Evolutionary conservation across 495 filamentous ascomycete genomes (phyloP), one percentile per base, ranked within the genome.

Genomic region (Massariosphaeria phaeospora): DNA sequence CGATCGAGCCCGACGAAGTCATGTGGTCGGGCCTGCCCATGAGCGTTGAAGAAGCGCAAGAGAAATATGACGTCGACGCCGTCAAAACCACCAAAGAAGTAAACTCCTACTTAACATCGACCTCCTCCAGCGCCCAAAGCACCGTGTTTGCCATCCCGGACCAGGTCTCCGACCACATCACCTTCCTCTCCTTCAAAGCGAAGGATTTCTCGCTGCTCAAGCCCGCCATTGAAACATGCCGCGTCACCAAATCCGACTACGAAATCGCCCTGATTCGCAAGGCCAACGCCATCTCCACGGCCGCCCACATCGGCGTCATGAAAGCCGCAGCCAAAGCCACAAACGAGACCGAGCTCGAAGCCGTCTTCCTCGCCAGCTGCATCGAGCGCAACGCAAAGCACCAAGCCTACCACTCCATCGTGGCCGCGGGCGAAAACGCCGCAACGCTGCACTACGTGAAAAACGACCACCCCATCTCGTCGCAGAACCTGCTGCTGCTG

Each of bases 1-100:
- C 89, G 1, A 79, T 95, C 64, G 81, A 94, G 49, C 82, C 89
- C 36, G 87, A 94, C 25, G 82, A 81, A 34, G 93, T 97, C n/a
- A 88, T 97, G 61, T 99, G 94, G 94, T 85, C 84, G 21, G 94
- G 94, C 24, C 79, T 97, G 18, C 94, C 94, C 0, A 67, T 95
- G 51, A 84, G 82, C 6, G 66, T 73, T 27, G 73, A 84, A n/a
- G 84, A 96, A 65, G 91, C 91, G 17, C 66, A 79, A 35, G 66
- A 80, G 24, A 78, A 77, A 23, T 96, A 86, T 72, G 90, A 98
- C 63, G 80, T 98, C 63, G 93, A 96, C 62, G 74, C 75, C 7
- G 88, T 89, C 55, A 76, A 76, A 21, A 78, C 79, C 50, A 84
- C 83, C 5, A 80, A 75, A 45, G 84, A 91, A 35, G 69, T 95